phyloP scores from a whole-genome alignment of 192 early-diverging fungal species.

The Umbelopsis isabellina region DNA sequence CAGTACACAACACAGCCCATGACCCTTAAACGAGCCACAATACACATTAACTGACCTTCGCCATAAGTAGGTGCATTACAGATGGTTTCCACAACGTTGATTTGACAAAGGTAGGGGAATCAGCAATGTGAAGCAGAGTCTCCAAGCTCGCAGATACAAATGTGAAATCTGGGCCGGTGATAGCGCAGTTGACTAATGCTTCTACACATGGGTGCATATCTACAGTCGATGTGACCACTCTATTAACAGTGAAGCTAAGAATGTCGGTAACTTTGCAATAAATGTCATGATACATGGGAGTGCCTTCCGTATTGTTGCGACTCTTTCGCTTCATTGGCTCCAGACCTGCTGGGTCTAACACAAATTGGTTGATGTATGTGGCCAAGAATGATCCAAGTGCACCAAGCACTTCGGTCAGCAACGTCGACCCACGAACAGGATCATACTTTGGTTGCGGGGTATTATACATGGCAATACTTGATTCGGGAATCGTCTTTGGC shows the following conservation, averaged over 20 bases:
- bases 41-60: slow-evolving; percentile 37
- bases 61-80: slow-evolving; percentile 47
- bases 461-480: background rate
- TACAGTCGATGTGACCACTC: background rate
- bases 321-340: no score
- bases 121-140: background rate
- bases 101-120: background rate
- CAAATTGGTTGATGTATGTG: slow-evolving; percentile 20
- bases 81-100: slow-evolving; percentile 24
- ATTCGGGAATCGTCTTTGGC: background rate
- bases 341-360: slow-evolving; percentile 3
- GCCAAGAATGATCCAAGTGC: slow-evolving; percentile 22
- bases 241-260: background rate
- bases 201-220: background rate
- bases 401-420: slow-evolving; percentile 25
- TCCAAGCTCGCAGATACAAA: slow-evolving; percentile 7
- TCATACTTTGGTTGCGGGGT: slow-evolving; percentile 18
- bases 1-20: background rate
- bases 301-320: no score
- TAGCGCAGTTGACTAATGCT: background rate
- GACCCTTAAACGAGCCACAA: background rate
- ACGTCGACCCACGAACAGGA: slow-evolving; percentile 21
- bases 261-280: background rate
- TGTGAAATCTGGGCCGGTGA: background rate
- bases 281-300: background rate